Evolutionary conservation across 129 eudicot species (phyloP).

Genomic region (Helichrysum umbraculigerum): DNA sequence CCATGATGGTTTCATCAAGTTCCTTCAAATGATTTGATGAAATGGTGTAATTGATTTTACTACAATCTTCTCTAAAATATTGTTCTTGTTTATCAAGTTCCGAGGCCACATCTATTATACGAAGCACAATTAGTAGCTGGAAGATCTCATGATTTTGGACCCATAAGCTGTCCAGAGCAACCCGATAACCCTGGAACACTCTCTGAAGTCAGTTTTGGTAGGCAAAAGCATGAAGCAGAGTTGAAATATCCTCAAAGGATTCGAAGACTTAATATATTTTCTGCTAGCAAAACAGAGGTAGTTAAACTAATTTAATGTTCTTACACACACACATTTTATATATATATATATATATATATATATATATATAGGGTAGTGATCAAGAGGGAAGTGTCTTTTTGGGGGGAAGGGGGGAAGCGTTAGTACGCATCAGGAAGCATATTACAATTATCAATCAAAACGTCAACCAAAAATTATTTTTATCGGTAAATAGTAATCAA

Average conservation of each 20-base stretch:
- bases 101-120: slow-evolving; percentile 84
- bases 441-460: too few relatives aligned
- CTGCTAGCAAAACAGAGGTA: slow-evolving; percentile 86
- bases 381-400: too few relatives aligned
- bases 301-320: slow-evolving; percentile 15
- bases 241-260: slow-evolving; percentile 89
- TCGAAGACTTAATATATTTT: slow-evolving; percentile 89
- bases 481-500: too few relatives aligned
- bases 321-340: not conserved
- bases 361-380: too few relatives aligned
- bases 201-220: slow-evolving; percentile 57
- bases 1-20: not conserved
- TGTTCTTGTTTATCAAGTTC: slow-evolving; percentile 43
- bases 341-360: too few relatives aligned
- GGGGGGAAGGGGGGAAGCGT: too few relatives aligned
- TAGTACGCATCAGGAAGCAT: too few relatives aligned
- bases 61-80: not conserved
- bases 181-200: slow-evolving; percentile 49
- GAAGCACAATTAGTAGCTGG: slow-evolving; percentile 97
- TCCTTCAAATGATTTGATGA: not conserved
- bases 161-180: slow-evolving; percentile 73
- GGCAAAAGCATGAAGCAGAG: slow-evolving; percentile 91
- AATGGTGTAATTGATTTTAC: not conserved
- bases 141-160: slow-evolving; percentile 82
- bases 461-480: too few relatives aligned